phyloP scores from a whole-genome alignment of 2,329 filamentous ascomycete genomes.

The Hortaea werneckii region DNA sequence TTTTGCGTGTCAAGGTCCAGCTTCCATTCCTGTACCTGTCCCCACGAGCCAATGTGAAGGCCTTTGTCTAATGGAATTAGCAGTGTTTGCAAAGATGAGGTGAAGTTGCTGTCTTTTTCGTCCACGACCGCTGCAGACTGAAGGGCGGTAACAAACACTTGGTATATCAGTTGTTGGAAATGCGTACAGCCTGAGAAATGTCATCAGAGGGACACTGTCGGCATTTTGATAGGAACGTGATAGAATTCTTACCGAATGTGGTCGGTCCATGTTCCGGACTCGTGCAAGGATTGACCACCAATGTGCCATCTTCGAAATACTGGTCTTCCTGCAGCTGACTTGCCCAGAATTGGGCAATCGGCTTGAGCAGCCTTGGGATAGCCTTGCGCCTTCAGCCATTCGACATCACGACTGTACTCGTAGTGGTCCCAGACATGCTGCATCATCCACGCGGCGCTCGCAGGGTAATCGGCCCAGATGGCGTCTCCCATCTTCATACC shows the following conservation, averaged over 20 bases:
- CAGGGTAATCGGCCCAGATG: constrained; percentile 35
- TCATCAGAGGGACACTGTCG: too few relatives aligned
- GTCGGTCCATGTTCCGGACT: constrained; percentile 45
- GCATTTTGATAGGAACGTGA: too few relatives aligned
- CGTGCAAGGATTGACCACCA: constrained; percentile 50
- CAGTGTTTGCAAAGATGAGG: constrained; percentile 29
- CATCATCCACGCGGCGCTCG: constrained; percentile 49
- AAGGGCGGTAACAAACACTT: constrained; percentile 27
- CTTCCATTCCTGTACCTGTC: constrained; percentile 44
- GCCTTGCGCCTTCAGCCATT: constrained; percentile 37
- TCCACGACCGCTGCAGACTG: constrained; percentile 10
- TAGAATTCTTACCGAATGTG: constrained; percentile 29
- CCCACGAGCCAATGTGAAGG: constrained; percentile 36
- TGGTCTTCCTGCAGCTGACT: constrained; percentile 42
- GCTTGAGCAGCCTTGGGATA: constrained; percentile 43
- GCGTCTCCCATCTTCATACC: constrained; percentile 37
- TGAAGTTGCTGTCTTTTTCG: constrained; percentile 26
- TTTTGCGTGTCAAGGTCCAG: constrained; percentile 33
- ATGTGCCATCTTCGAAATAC: constrained; percentile 41
- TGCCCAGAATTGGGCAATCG: constrained; percentile 47
- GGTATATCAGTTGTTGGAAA: constrained; percentile 42
- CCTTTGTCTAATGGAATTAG: constrained; percentile 42
- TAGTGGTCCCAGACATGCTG: constrained; percentile 50
- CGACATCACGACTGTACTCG: constrained; percentile 40
- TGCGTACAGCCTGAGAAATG: constrained; percentile 36